Evolutionary conservation across 1,284 basidiomycete genomes (phyloP).

Genomic region (Leccinum colubrinum): DNA sequence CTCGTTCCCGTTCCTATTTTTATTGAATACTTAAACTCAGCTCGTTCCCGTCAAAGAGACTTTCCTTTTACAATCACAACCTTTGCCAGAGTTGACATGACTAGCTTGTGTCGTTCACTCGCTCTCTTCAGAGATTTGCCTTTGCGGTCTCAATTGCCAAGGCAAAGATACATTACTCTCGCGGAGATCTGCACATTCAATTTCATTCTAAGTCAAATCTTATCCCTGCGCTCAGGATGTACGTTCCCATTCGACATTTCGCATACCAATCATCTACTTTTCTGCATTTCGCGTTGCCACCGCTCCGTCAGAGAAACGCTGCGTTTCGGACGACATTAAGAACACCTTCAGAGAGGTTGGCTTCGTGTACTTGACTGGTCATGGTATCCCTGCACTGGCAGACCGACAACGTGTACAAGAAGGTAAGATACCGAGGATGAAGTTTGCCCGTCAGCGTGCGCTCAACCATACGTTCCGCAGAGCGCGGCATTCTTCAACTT

Average conservation of each 20-base stretch:
- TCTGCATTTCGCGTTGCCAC: constrained; percentile 56
- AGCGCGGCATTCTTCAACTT: constrained; percentile 73
- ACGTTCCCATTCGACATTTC: constrained; percentile 36
- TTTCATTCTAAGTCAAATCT: neutral
- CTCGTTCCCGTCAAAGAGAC: neutral
- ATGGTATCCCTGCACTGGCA: constrained; percentile 52
- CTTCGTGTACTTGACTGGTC: constrained; percentile 70
- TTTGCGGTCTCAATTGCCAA: constrained; percentile 1
- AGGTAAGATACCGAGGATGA: constrained; percentile 40
- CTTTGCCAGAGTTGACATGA: constrained; percentile 9
- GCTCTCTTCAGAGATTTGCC: constrained; percentile 7
- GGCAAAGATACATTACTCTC: constrained; percentile 21
- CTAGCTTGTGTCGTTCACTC: constrained; percentile 14
- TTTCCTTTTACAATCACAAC: neutral
- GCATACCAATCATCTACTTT: constrained; percentile 79
- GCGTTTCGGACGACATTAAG: constrained; percentile 68
- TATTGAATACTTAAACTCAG: too few species aligned
- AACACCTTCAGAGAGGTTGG: constrained; percentile 76
- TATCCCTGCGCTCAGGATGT: constrained; percentile 18
- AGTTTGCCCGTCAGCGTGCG: neutral
- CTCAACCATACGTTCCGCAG: constrained; percentile 35
- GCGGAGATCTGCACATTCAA: constrained; percentile 18
- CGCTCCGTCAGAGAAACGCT: constrained; percentile 53
- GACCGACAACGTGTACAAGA: constrained; percentile 52
- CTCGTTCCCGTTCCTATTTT: neutral